These are phyloP conservation scores for Aspergillus sclerotioniger DNA, from an alignment of 495 filamentous ascomycete species.

Conservation along the genomic window DNA sequence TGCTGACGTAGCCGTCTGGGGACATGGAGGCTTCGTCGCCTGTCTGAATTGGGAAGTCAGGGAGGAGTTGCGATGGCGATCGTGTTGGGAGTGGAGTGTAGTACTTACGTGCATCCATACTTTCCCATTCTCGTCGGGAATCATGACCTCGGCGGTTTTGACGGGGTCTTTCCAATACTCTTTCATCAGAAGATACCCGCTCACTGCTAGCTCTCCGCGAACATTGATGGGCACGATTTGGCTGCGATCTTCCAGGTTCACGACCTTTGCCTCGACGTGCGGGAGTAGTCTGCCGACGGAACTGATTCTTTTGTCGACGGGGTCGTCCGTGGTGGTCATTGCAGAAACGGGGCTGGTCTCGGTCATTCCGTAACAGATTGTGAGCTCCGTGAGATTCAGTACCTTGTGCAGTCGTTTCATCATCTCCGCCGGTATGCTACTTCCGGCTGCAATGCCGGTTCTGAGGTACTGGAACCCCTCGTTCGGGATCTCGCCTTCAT, in stretches of 20 bases:
- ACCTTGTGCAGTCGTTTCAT: constrained; percentile 75
- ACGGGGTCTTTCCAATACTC: constrained; percentile 78
- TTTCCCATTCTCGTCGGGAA: constrained; percentile 56
- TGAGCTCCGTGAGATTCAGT: constrained; percentile 81
- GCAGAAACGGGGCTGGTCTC: constrained; percentile 89
- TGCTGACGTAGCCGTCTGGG: constrained; percentile 59
- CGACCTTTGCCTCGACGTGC: constrained; percentile 83
- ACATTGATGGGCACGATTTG: constrained; percentile 60
- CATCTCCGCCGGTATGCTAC: constrained; percentile 74
- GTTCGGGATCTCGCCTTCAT: constrained; percentile 47
- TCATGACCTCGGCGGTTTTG: constrained; percentile 69
- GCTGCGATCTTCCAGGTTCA: constrained; percentile 57
- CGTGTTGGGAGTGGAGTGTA: not conserved
- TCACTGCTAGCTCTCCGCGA: constrained; percentile 77
- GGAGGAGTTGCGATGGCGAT: not conserved
- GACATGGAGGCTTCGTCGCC: constrained; percentile 95
- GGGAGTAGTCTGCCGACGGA: constrained; percentile 78
- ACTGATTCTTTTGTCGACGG: constrained; percentile 71
- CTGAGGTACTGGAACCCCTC: constrained; percentile 67
- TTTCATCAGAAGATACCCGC: constrained; percentile 87
- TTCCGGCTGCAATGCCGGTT: constrained; percentile 92
- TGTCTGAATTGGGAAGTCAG: constrained; percentile 46
- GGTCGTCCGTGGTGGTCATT: constrained; percentile 86
- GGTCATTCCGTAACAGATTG: constrained; percentile 99
- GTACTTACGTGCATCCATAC: constrained; percentile 66